Base-by-base conservation (phyloP, 148 eudicot genomes). In the Vaccinium vitisidaea region DNA sequence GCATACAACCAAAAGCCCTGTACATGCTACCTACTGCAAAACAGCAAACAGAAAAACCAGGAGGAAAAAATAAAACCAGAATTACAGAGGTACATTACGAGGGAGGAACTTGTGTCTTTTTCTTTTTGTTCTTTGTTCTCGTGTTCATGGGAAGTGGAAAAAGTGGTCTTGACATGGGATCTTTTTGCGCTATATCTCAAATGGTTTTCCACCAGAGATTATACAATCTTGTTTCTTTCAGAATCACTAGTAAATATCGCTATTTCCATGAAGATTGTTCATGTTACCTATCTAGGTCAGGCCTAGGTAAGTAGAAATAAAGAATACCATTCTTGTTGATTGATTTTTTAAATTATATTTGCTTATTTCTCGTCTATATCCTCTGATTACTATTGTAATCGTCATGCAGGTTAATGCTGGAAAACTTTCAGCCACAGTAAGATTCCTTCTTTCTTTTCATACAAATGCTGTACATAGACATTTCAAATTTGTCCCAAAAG, bases 371-470 rank as follows among this genome's bases (percentile, higher is more conserved):
- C 8, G 11, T 63, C 13, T 32, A 23, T 61, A 30, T 52, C 54
- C 56, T 50, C 61, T 83, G 83, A 63, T 5, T 58, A 5, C 50
- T 21, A 27, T 19, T 32, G 15, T 80, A 80, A 1, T 81, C 53
- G 0, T 81, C 71, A 6, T 92, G 91, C 98, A 96, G 98, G 91
- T 92, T 19, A 93, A 89, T 85, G 55, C 78, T 0, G 99, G 99
- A 83, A 94, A 93, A 89, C 89, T 97, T 32, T 85, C 99, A 55
- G 91, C 98, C 63, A 90, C 92, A 85, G 98, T 97, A 92, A 48
- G 82, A 78, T 43, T 53, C 78, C 81, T 5, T 49, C 32, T 52
- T 77, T 65, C 75, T 43, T 25, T 75, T 14, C 11, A 58, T 58
- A 18, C 0, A 3, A 53, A 75, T 53, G 18, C 30, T 53, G 49